A percentile compares a stretch with the other conserved stretches of the same genome.
Conservation (phyloP, 257 asterid species). For the Nicotiana otophora region DNA sequence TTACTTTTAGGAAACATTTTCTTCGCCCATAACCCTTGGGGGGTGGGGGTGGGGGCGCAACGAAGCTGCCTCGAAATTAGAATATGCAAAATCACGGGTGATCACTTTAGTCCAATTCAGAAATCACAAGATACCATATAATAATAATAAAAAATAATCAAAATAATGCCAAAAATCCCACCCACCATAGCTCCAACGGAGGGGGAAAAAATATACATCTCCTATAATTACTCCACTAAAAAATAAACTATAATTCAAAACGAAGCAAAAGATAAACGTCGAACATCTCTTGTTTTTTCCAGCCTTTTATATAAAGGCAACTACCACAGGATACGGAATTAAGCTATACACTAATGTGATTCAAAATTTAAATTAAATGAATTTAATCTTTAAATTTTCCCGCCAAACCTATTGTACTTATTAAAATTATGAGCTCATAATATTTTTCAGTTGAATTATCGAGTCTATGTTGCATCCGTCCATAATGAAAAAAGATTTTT, state of each 20-base stretch:
- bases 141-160: neutral
- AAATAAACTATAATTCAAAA: neutral
- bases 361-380: too few relatives aligned
- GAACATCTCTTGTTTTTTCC: neutral
- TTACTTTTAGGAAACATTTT: too few relatives aligned
- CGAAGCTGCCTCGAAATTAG: neutral
- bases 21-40: too few relatives aligned
- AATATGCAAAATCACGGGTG: neutral
- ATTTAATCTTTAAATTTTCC: too few relatives aligned
- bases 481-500: too few relatives aligned
- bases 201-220: neutral
- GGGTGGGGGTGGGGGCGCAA: too few relatives aligned
- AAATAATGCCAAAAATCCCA: neutral
- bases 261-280: neutral
- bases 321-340: neutral
- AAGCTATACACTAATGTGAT: neutral
- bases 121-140: neutral
- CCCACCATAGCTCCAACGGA: neutral
- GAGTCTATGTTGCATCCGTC: too few relatives aligned
- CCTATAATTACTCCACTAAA: neutral
- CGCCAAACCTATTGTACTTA: too few relatives aligned
- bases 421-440: too few relatives aligned
- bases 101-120: neutral
- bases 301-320: neutral
- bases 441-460: too few relatives aligned